Evolutionary conservation across 441 rosid species (phyloP).

Genomic region (Kokia cookei): DNA sequence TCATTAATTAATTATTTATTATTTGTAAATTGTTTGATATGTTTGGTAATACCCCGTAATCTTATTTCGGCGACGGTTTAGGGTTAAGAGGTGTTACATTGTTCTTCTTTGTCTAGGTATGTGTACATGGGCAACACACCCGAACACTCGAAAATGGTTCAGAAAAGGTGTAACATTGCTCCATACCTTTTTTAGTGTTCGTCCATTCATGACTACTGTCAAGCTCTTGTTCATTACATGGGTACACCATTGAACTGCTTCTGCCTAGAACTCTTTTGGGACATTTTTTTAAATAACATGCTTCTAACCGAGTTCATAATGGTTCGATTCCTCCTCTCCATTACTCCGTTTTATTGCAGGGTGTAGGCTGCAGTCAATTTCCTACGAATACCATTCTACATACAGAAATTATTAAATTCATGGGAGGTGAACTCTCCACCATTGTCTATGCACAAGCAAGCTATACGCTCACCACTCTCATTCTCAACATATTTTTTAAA

Average conservation of each 20-base stretch:
- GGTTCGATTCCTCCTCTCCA: not conserved
- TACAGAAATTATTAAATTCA: constrained; percentile 30
- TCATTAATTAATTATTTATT: too few relatives aligned
- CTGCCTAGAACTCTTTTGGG: constrained; percentile 3
- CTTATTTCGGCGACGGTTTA: too few relatives aligned
- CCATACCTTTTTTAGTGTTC: not conserved
- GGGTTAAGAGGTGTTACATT: too few relatives aligned
- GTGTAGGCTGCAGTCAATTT: not conserved
- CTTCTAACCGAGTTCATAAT: not conserved
- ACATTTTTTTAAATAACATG: not conserved
- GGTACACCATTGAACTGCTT: not conserved
- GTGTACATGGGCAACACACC: not conserved
- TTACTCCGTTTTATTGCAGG: not conserved
- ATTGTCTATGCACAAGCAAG: constrained; percentile 37
- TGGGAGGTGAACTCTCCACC: constrained; percentile 33
- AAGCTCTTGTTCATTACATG: not conserved
- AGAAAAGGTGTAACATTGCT: not conserved
- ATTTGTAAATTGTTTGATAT: too few relatives aligned
- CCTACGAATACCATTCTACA: not conserved
- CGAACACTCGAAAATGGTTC: not conserved
- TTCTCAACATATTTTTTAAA: not conserved
- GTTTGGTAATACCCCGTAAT: too few relatives aligned
- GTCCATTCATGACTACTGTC: not conserved
- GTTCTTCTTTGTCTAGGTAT: not conserved
- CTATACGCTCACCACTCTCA: not conserved